Base-by-base conservation (phyloP, 73 alveolate genomes). In the Paramecium biaurelia region DNA sequence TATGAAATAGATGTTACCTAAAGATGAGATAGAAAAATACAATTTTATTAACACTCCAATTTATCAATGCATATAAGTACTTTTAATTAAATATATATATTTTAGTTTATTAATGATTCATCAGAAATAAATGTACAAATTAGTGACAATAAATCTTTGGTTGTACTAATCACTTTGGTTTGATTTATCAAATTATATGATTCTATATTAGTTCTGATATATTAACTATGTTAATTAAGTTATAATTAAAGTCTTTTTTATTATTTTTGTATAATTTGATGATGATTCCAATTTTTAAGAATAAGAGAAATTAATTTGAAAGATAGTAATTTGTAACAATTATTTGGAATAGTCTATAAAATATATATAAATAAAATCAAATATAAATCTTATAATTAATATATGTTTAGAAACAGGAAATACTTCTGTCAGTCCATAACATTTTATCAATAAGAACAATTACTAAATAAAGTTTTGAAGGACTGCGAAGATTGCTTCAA, bases 401-500 rank as follows among this genome's bases (percentile, higher is more conserved):
- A 53, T 47, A 53, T 53, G 68, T 53, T 53, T 53, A 53, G 68
- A 53, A 53, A 53, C 23, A 72, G 86, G 45, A 72, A 72, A 72
- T 72, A 72, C 58, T 72, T 72, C 86, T 72, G 53, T 37, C 18
- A 72, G 45, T 72, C 86, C 35, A 72, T 72, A 12, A 32, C 63
- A 72, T 72, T 72, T 37, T 72, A 72, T 14, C 58, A 72, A 72
- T 28, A 42, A 35, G 86, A 72, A 23, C 26, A 35, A 23, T 20
- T 32, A 34, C 28, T 72, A 28, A 28, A 72, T 10, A 72, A 72
- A 10, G 58, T 72, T 9, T 14, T 38, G 37, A 34, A 72, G 26
- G 86, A 72, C 32, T 32, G 59, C 26, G 90, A 38, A 24, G 90
- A 79, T 8, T 79, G 90, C 56, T 79, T 41, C 15, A 79, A 42